A percentile compares a stretch with the other conserved stretches of the same genome.
phyloP scores from a whole-genome alignment of 805 yeast species.

The Barnettozyma salicaria region DNA sequence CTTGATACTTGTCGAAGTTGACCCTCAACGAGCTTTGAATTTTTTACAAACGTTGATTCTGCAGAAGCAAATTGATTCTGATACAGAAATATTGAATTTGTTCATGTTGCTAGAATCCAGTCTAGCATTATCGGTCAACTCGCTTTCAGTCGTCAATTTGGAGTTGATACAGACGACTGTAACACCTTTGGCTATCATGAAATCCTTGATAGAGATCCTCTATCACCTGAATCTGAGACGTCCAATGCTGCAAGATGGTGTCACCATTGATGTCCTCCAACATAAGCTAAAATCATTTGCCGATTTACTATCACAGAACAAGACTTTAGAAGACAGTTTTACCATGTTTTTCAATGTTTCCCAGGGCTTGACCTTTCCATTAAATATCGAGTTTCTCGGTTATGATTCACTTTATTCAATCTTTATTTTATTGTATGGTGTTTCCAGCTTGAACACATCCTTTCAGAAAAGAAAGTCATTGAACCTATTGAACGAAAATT shows the following conservation, averaged over 20 bases:
- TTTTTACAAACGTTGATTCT: constrained; percentile 3
- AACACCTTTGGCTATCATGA: constrained; percentile 1
- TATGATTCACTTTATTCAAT: constrained; percentile 7
- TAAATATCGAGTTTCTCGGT: constrained; percentile 6
- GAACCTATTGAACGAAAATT: constrained; percentile 3
- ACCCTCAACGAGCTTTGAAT: constrained; percentile 7
- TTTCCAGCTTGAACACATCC: constrained; percentile 12
- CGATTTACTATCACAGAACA: constrained; percentile 2
- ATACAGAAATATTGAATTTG: constrained; percentile 7
- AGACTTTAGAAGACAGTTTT: background rate
- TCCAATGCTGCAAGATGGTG: background rate
- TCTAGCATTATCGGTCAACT: constrained; percentile 3
- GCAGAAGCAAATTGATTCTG: constrained; percentile 1
- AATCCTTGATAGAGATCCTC: constrained; percentile 4
- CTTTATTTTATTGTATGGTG: constrained; percentile 12
- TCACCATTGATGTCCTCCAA: constrained; percentile 2
- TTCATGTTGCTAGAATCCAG: constrained; percentile 7
- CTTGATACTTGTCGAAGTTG: constrained; percentile 3
- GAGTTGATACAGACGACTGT: constrained; percentile 1
- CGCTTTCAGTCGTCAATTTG: constrained; percentile 3
- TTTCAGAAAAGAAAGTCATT: constrained; percentile 21
- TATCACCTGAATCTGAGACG: background rate
- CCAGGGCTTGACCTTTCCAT: background rate
- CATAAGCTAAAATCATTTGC: constrained; percentile 6
- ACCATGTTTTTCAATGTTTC: constrained; percentile 2